A percentile compares a stretch with the other conserved stretches of the same genome.
Conservation (phyloP, 768 basidiomycete genomes). For the Scleroderma bovista region DNA sequence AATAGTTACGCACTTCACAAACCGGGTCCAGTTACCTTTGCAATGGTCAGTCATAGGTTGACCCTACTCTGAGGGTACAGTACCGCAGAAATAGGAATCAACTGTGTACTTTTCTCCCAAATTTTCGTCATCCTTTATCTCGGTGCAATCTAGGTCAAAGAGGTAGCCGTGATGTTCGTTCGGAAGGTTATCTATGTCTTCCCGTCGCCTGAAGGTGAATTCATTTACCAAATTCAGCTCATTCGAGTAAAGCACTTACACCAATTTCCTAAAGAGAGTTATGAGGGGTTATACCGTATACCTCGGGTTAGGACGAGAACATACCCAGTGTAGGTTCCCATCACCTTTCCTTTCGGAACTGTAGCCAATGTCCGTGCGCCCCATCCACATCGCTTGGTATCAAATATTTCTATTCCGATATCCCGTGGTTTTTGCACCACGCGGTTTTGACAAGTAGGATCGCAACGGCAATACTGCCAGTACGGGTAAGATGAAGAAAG, state of each 20-base stretch:
- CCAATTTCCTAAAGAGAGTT: conserved; percentile 33
- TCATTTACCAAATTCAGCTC: background rate
- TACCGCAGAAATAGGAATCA: conserved; percentile 48
- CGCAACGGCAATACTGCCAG: conserved; percentile 42
- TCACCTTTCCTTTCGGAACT: conserved; percentile 48
- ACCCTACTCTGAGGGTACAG: conserved; percentile 9
- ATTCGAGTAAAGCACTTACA: conserved; percentile 31
- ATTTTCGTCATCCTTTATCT: conserved; percentile 33
- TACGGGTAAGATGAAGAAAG: background rate
- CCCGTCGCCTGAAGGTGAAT: conserved; percentile 34
- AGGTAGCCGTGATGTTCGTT: conserved; percentile 40
- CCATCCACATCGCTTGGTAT: conserved; percentile 57
- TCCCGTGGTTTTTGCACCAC: conserved; percentile 56
- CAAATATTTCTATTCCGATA: conserved; percentile 59
- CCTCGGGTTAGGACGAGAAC: conserved; percentile 8
- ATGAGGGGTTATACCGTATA: conserved; percentile 1
- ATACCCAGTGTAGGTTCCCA: conserved; percentile 69
- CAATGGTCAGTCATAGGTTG: conserved; percentile 5
- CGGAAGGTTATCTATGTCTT: conserved; percentile 34
- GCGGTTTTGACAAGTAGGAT: conserved; percentile 46
- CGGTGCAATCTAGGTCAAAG: conserved; percentile 62
- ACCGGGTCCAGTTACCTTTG: conserved; percentile 72
- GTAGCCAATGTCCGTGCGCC: conserved; percentile 46
- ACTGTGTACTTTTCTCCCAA: conserved; percentile 43
- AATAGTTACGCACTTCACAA: conserved; percentile 53